Evolutionary conservation across 1,284 basidiomycete genomes (phyloP).

Genomic region (Porogramme epimiltina): DNA sequence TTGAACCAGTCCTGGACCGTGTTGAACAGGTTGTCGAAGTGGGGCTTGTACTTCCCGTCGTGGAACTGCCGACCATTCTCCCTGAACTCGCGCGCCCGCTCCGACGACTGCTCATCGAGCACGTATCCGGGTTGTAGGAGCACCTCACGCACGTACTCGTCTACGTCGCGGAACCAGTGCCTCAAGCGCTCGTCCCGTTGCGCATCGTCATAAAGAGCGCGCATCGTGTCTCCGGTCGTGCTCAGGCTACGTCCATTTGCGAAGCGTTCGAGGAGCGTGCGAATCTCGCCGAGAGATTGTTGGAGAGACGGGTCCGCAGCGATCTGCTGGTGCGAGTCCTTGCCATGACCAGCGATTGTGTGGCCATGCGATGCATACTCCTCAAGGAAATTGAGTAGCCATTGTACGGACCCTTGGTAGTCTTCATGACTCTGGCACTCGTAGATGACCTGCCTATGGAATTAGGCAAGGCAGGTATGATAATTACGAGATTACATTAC

Average conservation of each 20-base stretch:
- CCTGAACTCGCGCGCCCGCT: conserved; percentile 59
- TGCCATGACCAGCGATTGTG: conserved; percentile 43
- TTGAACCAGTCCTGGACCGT: conserved; percentile 76
- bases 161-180: conserved; percentile 75
- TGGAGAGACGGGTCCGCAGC: conserved; percentile 55
- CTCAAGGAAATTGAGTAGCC: conserved; percentile 72
- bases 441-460: conserved; percentile 56
- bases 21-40: conserved; percentile 84
- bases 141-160: conserved; percentile 60
- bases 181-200: conserved; percentile 77
- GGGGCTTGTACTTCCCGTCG: conserved; percentile 80
- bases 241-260: conserved; percentile 76
- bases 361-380: conserved; percentile 75
- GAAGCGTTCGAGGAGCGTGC: conserved; percentile 90
- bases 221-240: conserved; percentile 70
- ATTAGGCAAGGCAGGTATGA: background rate
- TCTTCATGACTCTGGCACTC: conserved; percentile 93
- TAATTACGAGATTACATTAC: background rate
- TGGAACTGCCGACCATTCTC: conserved; percentile 79
- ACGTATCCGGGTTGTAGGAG: conserved; percentile 90
- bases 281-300: conserved; percentile 63
- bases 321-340: conserved; percentile 36
- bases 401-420: conserved; percentile 82
- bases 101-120: conserved; percentile 75
- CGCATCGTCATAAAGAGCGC: conserved; percentile 77